Evolutionary conservation across 768 basidiomycete species (phyloP), one percentile per base, ranked within the genome.

Genomic region (Terana coerulea): DNA sequence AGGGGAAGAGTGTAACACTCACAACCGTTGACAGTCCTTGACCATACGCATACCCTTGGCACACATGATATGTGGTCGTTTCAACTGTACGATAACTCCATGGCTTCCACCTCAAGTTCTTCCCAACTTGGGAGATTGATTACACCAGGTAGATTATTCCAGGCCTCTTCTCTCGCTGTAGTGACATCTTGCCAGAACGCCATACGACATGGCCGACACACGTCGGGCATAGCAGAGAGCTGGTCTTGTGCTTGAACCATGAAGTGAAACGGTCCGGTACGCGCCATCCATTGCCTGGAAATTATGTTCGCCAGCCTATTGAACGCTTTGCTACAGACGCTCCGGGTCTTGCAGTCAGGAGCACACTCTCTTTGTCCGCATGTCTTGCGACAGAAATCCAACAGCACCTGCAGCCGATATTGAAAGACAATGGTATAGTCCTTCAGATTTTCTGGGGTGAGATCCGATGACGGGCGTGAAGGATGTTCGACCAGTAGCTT

Each of bases 381-480:
- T 25, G 72, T 67, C 28, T 65, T 56, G 34, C 76, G 76, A 10
- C 77, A 66, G 56, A 83, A 83, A 34, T 75, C 67, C 7, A 78
- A 67, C 47, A 77, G 69, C 31, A 71, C 42, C 30, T 76, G 71
- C 19, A 81, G 57, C 19, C 81, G 76, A 49, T 77, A 68, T 63
- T 83, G 80, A 62, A 71, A 82, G 75, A 83, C 77, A 33, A 80
- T 70, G 3, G 77, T 77, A 58, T 82, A 83, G 33, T 71, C 65
- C 52, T 67, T 60, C n/a, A 80, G 51, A 60, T 80, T 79, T 22
- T 63, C 48, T 9, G 71, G 55, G 5, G 67, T 63, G 11, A 83
- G 61, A 19, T 63, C 56, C 5, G 75, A 74, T 5, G 76, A 74
- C 1, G 79, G 79, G 21, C 72, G 72, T 1, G 80, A 78, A 5